Evolutionary conservation across 768 basidiomycete genomes (phyloP), one percentile per base, ranked within the genome.

Genomic region (Mycena polygramma): DNA sequence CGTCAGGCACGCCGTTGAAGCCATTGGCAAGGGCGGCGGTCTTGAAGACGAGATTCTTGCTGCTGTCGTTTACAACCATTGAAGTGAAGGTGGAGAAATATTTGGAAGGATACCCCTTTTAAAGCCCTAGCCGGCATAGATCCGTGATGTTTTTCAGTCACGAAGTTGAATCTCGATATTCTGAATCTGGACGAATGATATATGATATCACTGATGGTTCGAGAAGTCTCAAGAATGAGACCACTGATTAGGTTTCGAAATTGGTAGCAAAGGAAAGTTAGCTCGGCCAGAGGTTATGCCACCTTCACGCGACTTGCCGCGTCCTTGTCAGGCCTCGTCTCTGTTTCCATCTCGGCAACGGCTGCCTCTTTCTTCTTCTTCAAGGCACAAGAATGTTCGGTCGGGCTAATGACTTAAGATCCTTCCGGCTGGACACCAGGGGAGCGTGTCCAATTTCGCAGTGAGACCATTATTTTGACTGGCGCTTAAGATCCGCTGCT

Each of bases 31-130:
- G 61, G 24, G 41, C 35, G 54, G 39, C 15, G 48, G 62, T 49
- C 48, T 58, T 57, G 9, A 39, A 54, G 41, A 24, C 15, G 39
- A 66, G 37, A 4, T 39, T 41, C 35, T 7, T 22, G 35, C 57
- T 17, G 26, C 39, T 68, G 22, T 68, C 66, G 66, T 68, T 63
- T 1, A 72, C 51, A 15, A 72, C 67, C 71, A 72, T 72, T 30
- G 51, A 53, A 51, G 15, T 55, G 7, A 60, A 4, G 39, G 17
- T 4, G 7, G 46, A 53, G 20, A 24, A n/a, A 37, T 57, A 6
- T 11, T 20, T 46, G 36, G 22, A 11, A 54, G 24, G 30, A 11
- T 24, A 7, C 39, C 49, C 57, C 57, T 45, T 69, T 69, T 64
- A 52, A 68, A 37, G 59, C 58, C 46, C 20, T 30, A 30, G 8